Percentiles rank a stretch among this genome's conserved stretches.
phyloP scores from a whole-genome alignment of 192 early-diverging fungal genomes.

The Linnemannia schmuckeri region DNA sequence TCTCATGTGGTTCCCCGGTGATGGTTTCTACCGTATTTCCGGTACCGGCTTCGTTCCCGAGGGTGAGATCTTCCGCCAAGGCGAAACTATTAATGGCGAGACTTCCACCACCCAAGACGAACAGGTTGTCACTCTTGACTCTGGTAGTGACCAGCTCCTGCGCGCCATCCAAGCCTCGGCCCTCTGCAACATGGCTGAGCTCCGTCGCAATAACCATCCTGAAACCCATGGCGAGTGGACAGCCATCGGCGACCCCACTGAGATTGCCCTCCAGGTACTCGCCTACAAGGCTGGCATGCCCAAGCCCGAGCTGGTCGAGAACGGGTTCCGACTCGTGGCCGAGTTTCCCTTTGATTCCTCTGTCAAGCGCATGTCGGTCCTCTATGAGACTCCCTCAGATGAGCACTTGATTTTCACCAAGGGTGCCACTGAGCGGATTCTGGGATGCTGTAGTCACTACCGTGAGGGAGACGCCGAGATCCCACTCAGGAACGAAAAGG shows the following conservation, averaged over 20 bases:
- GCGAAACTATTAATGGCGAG: conserved; percentile 33
- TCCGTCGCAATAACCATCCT: conserved; percentile 70
- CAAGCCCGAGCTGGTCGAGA: conserved; percentile 70
- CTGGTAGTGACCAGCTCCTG: conserved; percentile 55
- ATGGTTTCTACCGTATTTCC: conserved; percentile 76
- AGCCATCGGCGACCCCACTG: conserved; percentile 91
- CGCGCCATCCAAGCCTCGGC: conserved; percentile 71
- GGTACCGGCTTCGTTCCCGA: conserved; percentile 73
- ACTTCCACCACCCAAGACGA: conserved; percentile 35
- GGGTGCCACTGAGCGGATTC: conserved; percentile 93
- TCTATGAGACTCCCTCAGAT: conserved; percentile 63
- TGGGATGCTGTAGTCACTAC: conserved; percentile 75
- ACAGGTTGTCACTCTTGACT: conserved; percentile 30
- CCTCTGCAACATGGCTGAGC: conserved; percentile 89
- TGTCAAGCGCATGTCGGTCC: conserved; percentile 93
- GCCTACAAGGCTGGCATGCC: conserved; percentile 84
- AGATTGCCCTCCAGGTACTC: conserved; percentile 91
- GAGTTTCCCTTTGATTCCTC: conserved; percentile 83
- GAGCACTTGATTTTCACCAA: conserved; percentile 80
- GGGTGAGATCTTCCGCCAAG: conserved; percentile 56
- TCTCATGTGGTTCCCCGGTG: conserved; percentile 83
- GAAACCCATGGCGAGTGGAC: conserved; percentile 75
- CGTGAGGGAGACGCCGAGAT: conserved; percentile 57
- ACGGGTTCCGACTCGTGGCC: conserved; percentile 64
- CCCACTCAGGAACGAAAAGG: conserved; percentile 47